These are phyloP conservation scores for Lactifluus volemus DNA, from an alignment of 768 basidiomycete genomes.

Conservation along the genomic window DNA sequence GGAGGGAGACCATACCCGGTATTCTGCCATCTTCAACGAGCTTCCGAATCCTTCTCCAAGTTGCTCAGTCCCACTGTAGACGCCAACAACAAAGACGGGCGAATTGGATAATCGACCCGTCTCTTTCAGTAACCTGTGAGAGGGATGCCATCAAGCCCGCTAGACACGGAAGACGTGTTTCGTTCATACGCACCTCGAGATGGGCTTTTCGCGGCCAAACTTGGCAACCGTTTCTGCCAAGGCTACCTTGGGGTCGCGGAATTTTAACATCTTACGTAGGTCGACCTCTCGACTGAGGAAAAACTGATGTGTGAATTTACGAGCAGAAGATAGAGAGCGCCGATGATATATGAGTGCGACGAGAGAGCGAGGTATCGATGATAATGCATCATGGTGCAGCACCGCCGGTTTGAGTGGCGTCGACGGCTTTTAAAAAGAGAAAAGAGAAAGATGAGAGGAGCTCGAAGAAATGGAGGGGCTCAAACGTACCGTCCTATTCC, in stretches of 20 bases:
- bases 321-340: constrained; percentile 76
- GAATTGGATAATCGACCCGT: constrained; percentile 87
- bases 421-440: constrained; percentile 31
- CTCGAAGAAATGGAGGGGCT: not conserved
- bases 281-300: constrained; percentile 86
- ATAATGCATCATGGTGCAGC: constrained; percentile 79
- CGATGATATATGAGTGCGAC: constrained; percentile 86
- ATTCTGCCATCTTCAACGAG: constrained; percentile 92
- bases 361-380: constrained; percentile 78
- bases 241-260: constrained; percentile 73
- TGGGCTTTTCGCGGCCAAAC: constrained; percentile 55
- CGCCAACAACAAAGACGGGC: constrained; percentile 93
- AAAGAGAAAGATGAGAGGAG: not conserved
- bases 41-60: constrained; percentile 93
- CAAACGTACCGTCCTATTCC: constrained; percentile 64
- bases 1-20: constrained; percentile 43
- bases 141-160: not conserved
- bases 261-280: constrained; percentile 69
- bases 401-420: constrained; percentile 41
- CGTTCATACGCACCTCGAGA: constrained; percentile 47
- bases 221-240: constrained; percentile 64
- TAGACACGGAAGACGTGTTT: not conserved
- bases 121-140: constrained; percentile 72
- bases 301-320: constrained; percentile 80
- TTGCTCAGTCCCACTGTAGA: constrained; percentile 75